phyloP scores from a whole-genome alignment of 179 eudicot species.

The Silene noctiflora region DNA sequence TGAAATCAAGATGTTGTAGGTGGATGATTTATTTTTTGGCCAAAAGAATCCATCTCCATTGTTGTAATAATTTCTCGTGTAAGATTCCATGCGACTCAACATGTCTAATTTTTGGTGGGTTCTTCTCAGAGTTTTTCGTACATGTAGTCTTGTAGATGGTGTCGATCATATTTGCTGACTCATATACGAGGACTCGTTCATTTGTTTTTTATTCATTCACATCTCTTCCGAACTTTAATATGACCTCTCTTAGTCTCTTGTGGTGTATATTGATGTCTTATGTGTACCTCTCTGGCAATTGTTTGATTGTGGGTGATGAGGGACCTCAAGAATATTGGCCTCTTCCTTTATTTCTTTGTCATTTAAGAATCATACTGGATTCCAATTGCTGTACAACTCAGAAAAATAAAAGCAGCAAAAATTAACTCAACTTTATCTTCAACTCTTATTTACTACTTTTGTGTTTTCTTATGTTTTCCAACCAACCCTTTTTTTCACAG shows the following conservation, averaged over 20 bases:
- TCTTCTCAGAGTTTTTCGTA: conserved; percentile 11
- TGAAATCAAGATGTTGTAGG: conserved; percentile 1
- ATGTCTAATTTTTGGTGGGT: conserved; percentile 14
- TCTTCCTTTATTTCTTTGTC: conserved; percentile 19
- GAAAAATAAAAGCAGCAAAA: conserved; percentile 12
- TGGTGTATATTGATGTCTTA: conserved; percentile 27
- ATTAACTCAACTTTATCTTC: conserved; percentile 13
- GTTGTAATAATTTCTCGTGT: not conserved
- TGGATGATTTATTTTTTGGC: conserved; percentile 1
- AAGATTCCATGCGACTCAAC: not conserved
- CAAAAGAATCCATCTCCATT: not conserved
- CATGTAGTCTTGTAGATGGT: conserved; percentile 5
- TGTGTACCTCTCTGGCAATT: conserved; percentile 26
- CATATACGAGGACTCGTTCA: not conserved
- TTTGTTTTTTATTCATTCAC: not conserved
- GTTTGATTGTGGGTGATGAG: conserved; percentile 27
- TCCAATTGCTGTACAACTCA: conserved; percentile 27
- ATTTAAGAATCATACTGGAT: conserved; percentile 15
- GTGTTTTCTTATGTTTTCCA: conserved; percentile 10
- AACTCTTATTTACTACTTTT: conserved; percentile 14
- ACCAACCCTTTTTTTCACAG: conserved; percentile 35
- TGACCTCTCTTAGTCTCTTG: conserved; percentile 16
- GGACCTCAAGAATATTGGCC: conserved; percentile 34
- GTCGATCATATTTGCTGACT: conserved; percentile 1
- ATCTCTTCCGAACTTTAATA: conserved; percentile 18